These are phyloP conservation scores for Microdochium bolleyi DNA, from an alignment of 2,329 filamentous ascomycete genomes.

Conservation along the genomic window DNA sequence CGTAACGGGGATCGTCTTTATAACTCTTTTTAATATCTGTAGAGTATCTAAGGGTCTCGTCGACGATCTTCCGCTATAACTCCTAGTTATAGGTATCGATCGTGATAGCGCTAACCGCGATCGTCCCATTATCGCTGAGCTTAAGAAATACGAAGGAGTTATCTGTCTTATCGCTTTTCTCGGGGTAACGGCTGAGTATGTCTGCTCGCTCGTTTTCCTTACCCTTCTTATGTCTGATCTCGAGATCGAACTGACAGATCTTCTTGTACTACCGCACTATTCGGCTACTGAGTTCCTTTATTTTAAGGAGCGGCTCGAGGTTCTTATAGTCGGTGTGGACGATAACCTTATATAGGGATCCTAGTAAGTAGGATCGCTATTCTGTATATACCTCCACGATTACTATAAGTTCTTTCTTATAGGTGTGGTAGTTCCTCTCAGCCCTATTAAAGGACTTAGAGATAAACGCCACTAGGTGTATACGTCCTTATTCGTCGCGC, in stretches of 20 bases:
- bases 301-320: slow-evolving; percentile 14
- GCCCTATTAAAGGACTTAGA: slow-evolving; percentile 6
- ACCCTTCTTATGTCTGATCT: too few species aligned
- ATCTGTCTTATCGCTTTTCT: too few species aligned
- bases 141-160: too few species aligned
- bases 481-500: not conserved
- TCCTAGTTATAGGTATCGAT: not conserved
- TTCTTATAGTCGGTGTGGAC: slow-evolving; percentile 12
- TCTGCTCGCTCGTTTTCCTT: too few species aligned
- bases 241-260: not conserved
- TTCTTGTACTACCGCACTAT: not conserved
- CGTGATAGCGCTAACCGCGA: too few species aligned
- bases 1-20: not conserved
- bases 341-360: slow-evolving; percentile 3
- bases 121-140: too few species aligned
- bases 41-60: not conserved
- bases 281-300: slow-evolving; percentile 4
- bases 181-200: too few species aligned
- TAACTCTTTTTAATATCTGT: not conserved
- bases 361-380: slow-evolving; percentile 12
- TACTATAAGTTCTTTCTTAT: slow-evolving; percentile 25
- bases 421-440: slow-evolving; percentile 21
- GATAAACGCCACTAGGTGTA: slow-evolving; percentile 7
- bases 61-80: not conserved
- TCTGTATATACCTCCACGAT: slow-evolving; percentile 16